Conservation (phyloP, 352 stramenopile species). For the Phytophthora syringae region DNA sequence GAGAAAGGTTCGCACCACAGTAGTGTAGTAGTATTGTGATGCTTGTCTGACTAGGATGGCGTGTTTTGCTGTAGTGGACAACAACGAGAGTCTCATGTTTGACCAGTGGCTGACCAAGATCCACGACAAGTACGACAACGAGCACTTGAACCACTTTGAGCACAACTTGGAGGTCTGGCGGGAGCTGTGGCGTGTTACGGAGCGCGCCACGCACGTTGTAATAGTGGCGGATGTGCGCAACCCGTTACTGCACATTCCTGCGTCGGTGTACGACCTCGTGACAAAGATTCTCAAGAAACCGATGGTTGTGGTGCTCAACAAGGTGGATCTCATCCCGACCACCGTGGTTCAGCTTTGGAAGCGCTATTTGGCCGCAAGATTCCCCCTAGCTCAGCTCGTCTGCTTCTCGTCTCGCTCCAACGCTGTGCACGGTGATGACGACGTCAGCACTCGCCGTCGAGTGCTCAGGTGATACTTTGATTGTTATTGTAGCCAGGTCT, state of each 20-base stretch:
- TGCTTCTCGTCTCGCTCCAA: conserved; percentile 83
- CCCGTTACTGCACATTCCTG: conserved; percentile 80
- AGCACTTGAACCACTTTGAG: conserved; percentile 88
- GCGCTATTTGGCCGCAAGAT: conserved; percentile 62
- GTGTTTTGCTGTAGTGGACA: conserved; percentile 53
- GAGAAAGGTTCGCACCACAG: conserved; percentile 58
- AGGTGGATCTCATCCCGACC: conserved; percentile 80
- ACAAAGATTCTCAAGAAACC: conserved; percentile 77
- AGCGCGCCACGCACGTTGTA: conserved; percentile 82
- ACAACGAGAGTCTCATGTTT: conserved; percentile 87
- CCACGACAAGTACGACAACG: conserved; percentile 82
- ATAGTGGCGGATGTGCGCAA: conserved; percentile 85
- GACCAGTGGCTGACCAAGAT: conserved; percentile 88
- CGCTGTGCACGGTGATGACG: conserved; percentile 66
- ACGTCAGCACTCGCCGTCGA: conserved; percentile 71
- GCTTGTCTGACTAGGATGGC: not conserved
- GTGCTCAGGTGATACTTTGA: conserved; percentile 56
- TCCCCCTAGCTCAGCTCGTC: conserved; percentile 71
- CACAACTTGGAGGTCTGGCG: conserved; percentile 89
- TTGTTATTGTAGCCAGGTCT: not conserved
- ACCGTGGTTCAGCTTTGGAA: conserved; percentile 74
- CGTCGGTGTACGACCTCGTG: conserved; percentile 82
- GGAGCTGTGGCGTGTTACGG: conserved; percentile 87
- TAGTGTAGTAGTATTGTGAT: conserved; percentile 6
- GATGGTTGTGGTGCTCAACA: conserved; percentile 87